Base-by-base conservation (phyloP, 345 rosid species). In the Pistacia integerrima region DNA sequence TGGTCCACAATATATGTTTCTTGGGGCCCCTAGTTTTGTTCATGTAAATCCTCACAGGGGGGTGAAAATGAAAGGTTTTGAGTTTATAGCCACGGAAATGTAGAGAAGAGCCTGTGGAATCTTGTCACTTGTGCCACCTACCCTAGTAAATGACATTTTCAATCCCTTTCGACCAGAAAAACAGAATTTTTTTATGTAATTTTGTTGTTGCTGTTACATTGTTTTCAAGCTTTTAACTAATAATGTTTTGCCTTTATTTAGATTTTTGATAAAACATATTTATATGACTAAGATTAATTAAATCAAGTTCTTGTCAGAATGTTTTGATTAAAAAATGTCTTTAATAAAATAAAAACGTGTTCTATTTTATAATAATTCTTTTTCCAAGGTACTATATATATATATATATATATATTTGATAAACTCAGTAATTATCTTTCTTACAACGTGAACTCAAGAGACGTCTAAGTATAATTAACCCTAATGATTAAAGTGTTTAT, bases 1-100 rank as follows among this genome's bases (percentile, higher is more conserved):
- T 25, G 25, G 25, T 25, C 25, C 25, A 25, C 25, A 25, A 25
- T 25, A 25, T 25, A 25, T 25, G 1, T 25, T 55, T 71, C 69
- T 54, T 52, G 18, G 36, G 68, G 35, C 16, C 48, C 59, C 67
- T 17, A 5, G 7, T 13, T 8, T 14, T 61, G 4, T 60, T 48
- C 25, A 48, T 57, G 10, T 56, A 25, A 59, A 59, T 25, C 51
- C 68, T 56, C 38, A 22, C 0, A 18, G 25, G 25, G 22, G 17
- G 3, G 13, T 75, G 85, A 81, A 77, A 79, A 73, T 44, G 85
- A 80, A 82, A 82, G 67, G 69, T 67, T 35, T 13, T 8, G n/a
- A 69, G 60, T 57, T 70, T 77, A 12, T 73, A 68, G 38, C 87
- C 84, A 79, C 84, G 67, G 11, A 60, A 18, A 57, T 79, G 81